Evolutionary conservation across 495 filamentous ascomycete species (phyloP), one percentile per base, ranked within the genome.

Genomic region (Clohesyomyces aquaticus): DNA sequence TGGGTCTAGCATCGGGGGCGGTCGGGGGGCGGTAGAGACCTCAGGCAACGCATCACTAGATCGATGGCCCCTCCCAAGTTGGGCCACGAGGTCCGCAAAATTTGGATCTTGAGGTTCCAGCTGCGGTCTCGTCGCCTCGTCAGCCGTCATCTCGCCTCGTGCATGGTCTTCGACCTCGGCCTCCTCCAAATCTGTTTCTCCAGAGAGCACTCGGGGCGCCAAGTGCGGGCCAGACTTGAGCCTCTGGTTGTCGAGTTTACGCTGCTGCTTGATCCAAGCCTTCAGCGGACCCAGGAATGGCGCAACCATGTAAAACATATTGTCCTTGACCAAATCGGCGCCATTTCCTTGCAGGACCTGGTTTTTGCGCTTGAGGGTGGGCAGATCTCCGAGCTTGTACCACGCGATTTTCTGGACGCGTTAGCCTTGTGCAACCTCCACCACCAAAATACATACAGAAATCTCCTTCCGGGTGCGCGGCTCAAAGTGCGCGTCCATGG

Each of bases 291-390:
- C 83, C 62, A 98, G 78, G 71, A 98, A 98, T 0, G 94, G 93
- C 1, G 91, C 91, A 18, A 98, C 94, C 91, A 97, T 97, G 75
- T 96, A 98, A 72, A 96, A 98, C 70, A 91, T 97, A 69, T 90
- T 90, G 19, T 88, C 83, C 69, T 88, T 88, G 16, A 82, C 72
- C 1, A 82, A 80, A n/a, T 82, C 75, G 10, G 81, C 77, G 21
- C 74, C 78, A 26, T 78, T 77, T 19, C 76, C 74, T 14, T 77
- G 47, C 67, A 81, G 75, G 71, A 86, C 73, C 67, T 87, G 71
- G 59, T 84, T 74, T 60, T 79, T 82, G 75, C 88, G 91, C 61
- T 87, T 88, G 65, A 88, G 85, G 0, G 91, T 89, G 0, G 94
- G 94, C 14, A 98, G 80, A 29, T 96, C 92, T 0, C 89, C 88